Percentiles rank a stretch among this genome's conserved stretches.
Evolutionary conservation across 2,329 filamentous ascomycete species (phyloP).

Genomic region (Phyllosticta citriasiana): DNA sequence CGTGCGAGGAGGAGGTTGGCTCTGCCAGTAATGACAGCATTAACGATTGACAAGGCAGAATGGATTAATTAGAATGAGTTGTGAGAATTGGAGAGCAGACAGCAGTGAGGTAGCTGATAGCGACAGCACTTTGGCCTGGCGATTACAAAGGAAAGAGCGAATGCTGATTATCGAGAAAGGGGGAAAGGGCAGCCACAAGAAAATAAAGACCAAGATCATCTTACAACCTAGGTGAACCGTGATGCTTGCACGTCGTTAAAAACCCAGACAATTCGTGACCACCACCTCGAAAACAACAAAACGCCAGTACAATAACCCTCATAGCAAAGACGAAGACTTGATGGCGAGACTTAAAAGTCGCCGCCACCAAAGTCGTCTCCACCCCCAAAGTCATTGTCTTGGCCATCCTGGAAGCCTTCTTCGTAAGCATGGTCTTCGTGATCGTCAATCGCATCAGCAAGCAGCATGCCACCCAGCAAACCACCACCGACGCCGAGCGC

Average conservation of each 20-base stretch:
- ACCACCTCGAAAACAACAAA: background rate
- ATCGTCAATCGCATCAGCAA: conserved; percentile 56
- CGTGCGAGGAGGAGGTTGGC: too few relatives aligned
- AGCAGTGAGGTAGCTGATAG: too few relatives aligned
- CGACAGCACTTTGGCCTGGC: too few relatives aligned
- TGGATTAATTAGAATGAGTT: too few relatives aligned
- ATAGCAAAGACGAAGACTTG: background rate
- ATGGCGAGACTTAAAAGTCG: conserved; percentile 13
- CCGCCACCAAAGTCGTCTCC: conserved; percentile 21
- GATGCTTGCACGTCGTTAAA: background rate
- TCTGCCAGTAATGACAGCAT: too few relatives aligned
- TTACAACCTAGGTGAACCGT: background rate
- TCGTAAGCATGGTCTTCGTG: conserved; percentile 17
- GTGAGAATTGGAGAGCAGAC: too few relatives aligned
- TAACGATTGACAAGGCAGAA: too few relatives aligned
- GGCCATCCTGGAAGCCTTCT: conserved; percentile 16
- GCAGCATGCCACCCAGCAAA: conserved; percentile 64
- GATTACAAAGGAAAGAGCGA: too few relatives aligned
- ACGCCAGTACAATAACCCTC: background rate
- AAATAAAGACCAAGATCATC: background rate
- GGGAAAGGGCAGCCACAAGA: too few relatives aligned
- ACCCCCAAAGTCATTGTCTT: conserved; percentile 16
- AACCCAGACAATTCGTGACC: background rate
- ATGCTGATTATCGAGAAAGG: too few relatives aligned
- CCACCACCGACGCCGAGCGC: conserved; percentile 75